Evolutionary conservation across 192 early-diverging fungal species (phyloP).

Genomic region (Gorgonomyces haynaldii): DNA sequence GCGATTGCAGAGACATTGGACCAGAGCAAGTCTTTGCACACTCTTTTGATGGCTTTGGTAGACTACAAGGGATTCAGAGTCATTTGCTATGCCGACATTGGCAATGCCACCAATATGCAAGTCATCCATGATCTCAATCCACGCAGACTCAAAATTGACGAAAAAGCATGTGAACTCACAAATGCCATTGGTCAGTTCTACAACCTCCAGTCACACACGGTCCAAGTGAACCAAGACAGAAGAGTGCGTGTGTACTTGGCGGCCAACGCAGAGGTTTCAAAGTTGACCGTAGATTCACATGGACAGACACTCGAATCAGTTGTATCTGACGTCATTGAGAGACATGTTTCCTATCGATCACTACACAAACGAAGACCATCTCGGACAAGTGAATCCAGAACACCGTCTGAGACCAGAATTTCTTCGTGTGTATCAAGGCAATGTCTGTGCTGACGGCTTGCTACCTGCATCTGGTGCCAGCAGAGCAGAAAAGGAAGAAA

Average conservation of each 20-base stretch:
- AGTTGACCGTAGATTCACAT: slow-evolving; percentile 22
- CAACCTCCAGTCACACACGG: slow-evolving; percentile 36
- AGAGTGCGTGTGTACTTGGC: slow-evolving; percentile 27
- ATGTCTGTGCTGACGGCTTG: slow-evolving; percentile 27
- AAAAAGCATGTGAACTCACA: slow-evolving; percentile 20
- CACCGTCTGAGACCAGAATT: slow-evolving; percentile 39
- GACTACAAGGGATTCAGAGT: slow-evolving; percentile 52
- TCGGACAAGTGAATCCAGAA: neutral
- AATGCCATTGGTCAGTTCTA: slow-evolving; percentile 16
- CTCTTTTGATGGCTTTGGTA: slow-evolving; percentile 33
- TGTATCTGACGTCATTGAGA: slow-evolving; percentile 32
- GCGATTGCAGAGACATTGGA: slow-evolving; percentile 2
- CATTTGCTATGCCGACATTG: slow-evolving; percentile 36
- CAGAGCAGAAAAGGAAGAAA: slow-evolving; percentile 27
- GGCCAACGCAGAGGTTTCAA: slow-evolving; percentile 24
- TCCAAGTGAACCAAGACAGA: slow-evolving; percentile 35
- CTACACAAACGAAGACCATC: neutral
- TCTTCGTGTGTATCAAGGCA: slow-evolving; percentile 15
- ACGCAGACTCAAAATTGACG: slow-evolving; percentile 21
- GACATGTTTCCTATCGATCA: slow-evolving; percentile 35
- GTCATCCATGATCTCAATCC: slow-evolving; percentile 18
- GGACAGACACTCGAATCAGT: slow-evolving; percentile 13
- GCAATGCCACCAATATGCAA: slow-evolving; percentile 7
- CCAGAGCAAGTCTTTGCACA: slow-evolving; percentile 19
- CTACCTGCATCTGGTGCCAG: slow-evolving; percentile 22